These are phyloP conservation scores for Hypoxylon sp. DNA, from an alignment of 2,329 filamentous ascomycete species.

Conservation along the genomic window DNA sequence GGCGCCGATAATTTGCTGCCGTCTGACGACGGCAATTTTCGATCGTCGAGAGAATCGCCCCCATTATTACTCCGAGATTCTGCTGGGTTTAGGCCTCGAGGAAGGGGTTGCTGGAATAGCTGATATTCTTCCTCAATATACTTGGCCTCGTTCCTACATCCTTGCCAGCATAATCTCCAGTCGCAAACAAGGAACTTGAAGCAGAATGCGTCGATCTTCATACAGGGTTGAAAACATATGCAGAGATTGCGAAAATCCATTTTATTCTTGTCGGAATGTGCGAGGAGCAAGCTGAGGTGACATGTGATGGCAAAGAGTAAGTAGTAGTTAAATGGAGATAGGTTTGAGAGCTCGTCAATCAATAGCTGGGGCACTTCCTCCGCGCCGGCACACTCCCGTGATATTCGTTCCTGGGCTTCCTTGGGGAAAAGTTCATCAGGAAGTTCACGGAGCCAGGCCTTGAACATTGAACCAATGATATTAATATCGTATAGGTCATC, in stretches of 20 bases:
- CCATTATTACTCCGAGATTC: conserved; percentile 46
- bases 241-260: conserved; percentile 97
- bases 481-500: conserved; percentile 95
- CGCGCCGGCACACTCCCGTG: conserved; percentile 82
- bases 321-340: conserved; percentile 98
- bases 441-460: conserved; percentile 95
- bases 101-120: conserved; percentile 71
- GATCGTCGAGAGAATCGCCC: conserved; percentile 63
- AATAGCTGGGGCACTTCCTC: conserved; percentile 87
- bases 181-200: conserved; percentile 96
- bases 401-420: conserved; percentile 82
- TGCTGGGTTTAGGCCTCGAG: conserved; percentile 60
- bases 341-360: conserved; percentile 90
- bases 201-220: conserved; percentile 95
- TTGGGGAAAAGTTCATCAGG: conserved; percentile 95
- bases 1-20: conserved; percentile 69
- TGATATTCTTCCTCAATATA: conserved; percentile 80
- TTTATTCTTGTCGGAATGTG: conserved; percentile 95
- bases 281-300: conserved; percentile 90
- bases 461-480: conserved; percentile 95
- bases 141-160: conserved; percentile 89
- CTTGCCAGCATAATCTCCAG: conserved; percentile 97
- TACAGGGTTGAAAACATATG: conserved; percentile 96
- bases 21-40: conserved; percentile 75
- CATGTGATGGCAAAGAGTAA: conserved; percentile 97